Conservation (phyloP, 2,329 filamentous ascomycete genomes). For the Thielaviopsis cerberus region DNA sequence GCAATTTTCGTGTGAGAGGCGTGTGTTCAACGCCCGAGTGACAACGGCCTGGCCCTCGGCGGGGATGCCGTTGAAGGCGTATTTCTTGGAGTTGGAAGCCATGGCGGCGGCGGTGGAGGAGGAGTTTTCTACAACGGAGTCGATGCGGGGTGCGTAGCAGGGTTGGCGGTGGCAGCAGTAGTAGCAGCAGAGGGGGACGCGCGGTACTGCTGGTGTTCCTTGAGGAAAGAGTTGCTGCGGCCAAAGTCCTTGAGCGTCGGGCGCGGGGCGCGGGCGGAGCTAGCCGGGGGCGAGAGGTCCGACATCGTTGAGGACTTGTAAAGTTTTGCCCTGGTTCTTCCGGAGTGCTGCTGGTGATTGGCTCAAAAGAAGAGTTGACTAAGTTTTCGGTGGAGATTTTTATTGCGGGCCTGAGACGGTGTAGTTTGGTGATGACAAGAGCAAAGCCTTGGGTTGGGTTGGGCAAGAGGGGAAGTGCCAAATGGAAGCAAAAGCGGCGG, state of each 20-base stretch:
- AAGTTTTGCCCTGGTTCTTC: not conserved
- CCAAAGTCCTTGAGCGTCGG: conserved; percentile 35
- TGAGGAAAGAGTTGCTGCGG: conserved; percentile 39
- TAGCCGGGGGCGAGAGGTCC: not conserved
- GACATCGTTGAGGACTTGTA: not conserved
- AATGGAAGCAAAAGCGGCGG: not conserved
- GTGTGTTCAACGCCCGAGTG: conserved; percentile 42
- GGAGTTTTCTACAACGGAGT: conserved; percentile 42
- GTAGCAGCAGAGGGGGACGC: conserved; percentile 34
- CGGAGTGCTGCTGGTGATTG: not conserved
- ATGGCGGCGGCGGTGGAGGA: conserved; percentile 20
- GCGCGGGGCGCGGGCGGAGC: conserved; percentile 18
- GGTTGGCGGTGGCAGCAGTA: conserved; percentile 34
- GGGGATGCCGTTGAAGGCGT: conserved; percentile 39
- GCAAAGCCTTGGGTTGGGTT: no score
- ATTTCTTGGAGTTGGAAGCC: conserved; percentile 17
- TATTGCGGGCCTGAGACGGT: no score
- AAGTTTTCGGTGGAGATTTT: not conserved
- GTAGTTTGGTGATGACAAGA: no score
- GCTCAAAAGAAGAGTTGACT: not conserved
- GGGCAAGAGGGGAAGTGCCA: no score
- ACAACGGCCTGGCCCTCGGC: conserved; percentile 40
- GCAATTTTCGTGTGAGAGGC: conserved; percentile 45
- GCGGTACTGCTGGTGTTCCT: conserved; percentile 45
- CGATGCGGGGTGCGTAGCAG: conserved; percentile 42